phyloP scores from a whole-genome alignment of 306 rosid genomes.

The Quillaja saponaria region DNA sequence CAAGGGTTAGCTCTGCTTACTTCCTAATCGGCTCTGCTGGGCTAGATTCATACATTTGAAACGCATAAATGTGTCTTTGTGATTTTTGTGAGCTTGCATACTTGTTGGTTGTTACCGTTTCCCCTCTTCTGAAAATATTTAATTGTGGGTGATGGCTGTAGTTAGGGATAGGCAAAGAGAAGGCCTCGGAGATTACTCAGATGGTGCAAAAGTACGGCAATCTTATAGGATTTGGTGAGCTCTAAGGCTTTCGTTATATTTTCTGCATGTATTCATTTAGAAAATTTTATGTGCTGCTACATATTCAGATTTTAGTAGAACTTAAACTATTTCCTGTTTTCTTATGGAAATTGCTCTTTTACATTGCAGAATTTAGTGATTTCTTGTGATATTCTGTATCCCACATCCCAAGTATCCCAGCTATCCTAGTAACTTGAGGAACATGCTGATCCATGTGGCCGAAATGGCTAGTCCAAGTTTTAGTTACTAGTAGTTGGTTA shows the following conservation, averaged over 20 bases:
- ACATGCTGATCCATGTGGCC: too few relatives aligned
- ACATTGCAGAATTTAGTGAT: too few relatives aligned
- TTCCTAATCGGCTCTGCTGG: conserved; percentile 1
- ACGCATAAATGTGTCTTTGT: not conserved
- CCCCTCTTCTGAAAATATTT: conserved; percentile 1
- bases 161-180: conserved; percentile 67
- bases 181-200: conserved; percentile 44
- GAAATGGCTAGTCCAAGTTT: too few relatives aligned
- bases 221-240: conserved; percentile 68
- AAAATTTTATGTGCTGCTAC: too few relatives aligned
- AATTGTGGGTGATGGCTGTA: conserved; percentile 32
- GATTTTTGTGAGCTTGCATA: too few relatives aligned
- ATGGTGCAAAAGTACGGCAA: conserved; percentile 63
- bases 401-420: too few relatives aligned
- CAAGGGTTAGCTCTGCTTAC: conserved; percentile 45
- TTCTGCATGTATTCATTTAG: not conserved
- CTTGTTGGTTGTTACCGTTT: conserved; percentile 7
- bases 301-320: too few relatives aligned
- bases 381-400: too few relatives aligned
- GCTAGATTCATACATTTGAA: conserved; percentile 1
- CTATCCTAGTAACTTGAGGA: too few relatives aligned
- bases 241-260: conserved; percentile 16
- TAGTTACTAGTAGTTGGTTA: too few relatives aligned
- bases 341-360: too few relatives aligned
- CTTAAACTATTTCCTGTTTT: too few relatives aligned